These are phyloP conservation scores for Malassezia restricta DNA, from an alignment of 1,284 basidiomycete genomes.

Conservation along the genomic window DNA sequence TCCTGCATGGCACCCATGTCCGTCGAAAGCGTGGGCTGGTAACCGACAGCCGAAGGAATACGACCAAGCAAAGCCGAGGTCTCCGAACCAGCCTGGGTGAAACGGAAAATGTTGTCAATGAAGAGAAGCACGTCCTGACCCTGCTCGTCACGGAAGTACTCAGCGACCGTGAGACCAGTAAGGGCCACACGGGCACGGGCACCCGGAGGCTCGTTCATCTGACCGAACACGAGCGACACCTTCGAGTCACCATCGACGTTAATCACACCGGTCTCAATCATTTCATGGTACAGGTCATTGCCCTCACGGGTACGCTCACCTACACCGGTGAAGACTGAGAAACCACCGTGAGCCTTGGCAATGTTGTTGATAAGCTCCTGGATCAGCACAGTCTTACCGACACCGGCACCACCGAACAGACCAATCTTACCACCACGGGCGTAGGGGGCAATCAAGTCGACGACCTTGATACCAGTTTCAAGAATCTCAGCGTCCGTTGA, in stretches of 20 bases:
- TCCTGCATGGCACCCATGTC: slow-evolving; percentile 99
- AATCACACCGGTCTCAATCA: slow-evolving; percentile 99
- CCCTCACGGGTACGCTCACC: slow-evolving; percentile 99
- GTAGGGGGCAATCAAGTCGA: slow-evolving; percentile 96
- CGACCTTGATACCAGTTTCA: slow-evolving; percentile 99
- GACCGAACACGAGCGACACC: slow-evolving; percentile 98
- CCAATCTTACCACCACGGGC: slow-evolving; percentile 99
- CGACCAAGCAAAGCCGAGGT: slow-evolving; percentile 98
- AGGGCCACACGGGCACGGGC: slow-evolving; percentile 99
- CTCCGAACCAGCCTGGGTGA: slow-evolving; percentile 99
- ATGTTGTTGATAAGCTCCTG: slow-evolving; percentile 99
- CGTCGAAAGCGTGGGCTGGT: slow-evolving; percentile 96
- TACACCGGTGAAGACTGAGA: slow-evolving; percentile 99
- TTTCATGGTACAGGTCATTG: slow-evolving; percentile 99
- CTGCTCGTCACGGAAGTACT: slow-evolving; percentile 99
- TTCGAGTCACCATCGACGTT: slow-evolving; percentile 89
- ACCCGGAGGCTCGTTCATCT: slow-evolving; percentile 99
- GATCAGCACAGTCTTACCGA: slow-evolving; percentile 98
- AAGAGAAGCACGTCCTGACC: slow-evolving; percentile 99
- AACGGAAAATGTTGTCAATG: slow-evolving; percentile 91
- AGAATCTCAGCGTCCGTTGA: slow-evolving; percentile 94
- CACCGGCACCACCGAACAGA: slow-evolving; percentile 99
- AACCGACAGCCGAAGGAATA: slow-evolving; percentile 99
- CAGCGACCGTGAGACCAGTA: slow-evolving; percentile 94
- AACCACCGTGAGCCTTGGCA: slow-evolving; percentile 99